A percentile compares a stretch with the other conserved stretches of the same genome.
phyloP scores from a whole-genome alignment of 768 basidiomycete species.

The Crepidotus variabilis region DNA sequence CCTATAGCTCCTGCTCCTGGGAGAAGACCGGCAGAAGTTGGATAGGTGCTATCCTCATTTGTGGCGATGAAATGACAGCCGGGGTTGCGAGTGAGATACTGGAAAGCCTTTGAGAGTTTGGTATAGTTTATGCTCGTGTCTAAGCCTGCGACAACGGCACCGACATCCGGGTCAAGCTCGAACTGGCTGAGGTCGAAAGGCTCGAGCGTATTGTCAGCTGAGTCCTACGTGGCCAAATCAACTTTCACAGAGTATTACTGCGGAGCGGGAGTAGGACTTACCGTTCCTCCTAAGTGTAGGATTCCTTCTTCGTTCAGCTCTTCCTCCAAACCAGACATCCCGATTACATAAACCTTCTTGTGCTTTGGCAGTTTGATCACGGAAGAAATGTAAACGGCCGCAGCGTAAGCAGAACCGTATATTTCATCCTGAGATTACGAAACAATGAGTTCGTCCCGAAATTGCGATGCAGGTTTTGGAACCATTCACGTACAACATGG shows the following conservation, averaged over 20 bases:
- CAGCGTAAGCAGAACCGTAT: slow-evolving; percentile 87
- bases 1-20: slow-evolving; percentile 86
- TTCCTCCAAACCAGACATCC: slow-evolving; percentile 88
- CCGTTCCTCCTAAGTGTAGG: slow-evolving; percentile 77
- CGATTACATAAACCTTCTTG: slow-evolving; percentile 95
- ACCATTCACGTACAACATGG: slow-evolving; percentile 59
- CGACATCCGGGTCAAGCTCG: slow-evolving; percentile 71
- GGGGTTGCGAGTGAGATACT: slow-evolving; percentile 79
- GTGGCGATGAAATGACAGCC: slow-evolving; percentile 85
- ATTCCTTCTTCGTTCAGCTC: slow-evolving; percentile 90
- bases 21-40: slow-evolving; percentile 62
- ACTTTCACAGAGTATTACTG: slow-evolving; percentile 1
- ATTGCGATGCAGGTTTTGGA: background rate
- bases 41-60: slow-evolving; percentile 92
- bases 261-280: slow-evolving; percentile 23
- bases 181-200: slow-evolving; percentile 69
- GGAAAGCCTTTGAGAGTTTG: slow-evolving; percentile 89
- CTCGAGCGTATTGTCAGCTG: slow-evolving; percentile 73
- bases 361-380: slow-evolving; percentile 85
- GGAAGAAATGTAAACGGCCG: slow-evolving; percentile 74
- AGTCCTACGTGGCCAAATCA: slow-evolving; percentile 51
- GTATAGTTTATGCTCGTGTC: slow-evolving; percentile 89
- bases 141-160: slow-evolving; percentile 93
- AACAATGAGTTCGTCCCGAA: slow-evolving; percentile 2
- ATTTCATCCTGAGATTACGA: slow-evolving; percentile 75